phyloP scores from a whole-genome alignment of 768 basidiomycete genomes.

The Tulasnella sp. region DNA sequence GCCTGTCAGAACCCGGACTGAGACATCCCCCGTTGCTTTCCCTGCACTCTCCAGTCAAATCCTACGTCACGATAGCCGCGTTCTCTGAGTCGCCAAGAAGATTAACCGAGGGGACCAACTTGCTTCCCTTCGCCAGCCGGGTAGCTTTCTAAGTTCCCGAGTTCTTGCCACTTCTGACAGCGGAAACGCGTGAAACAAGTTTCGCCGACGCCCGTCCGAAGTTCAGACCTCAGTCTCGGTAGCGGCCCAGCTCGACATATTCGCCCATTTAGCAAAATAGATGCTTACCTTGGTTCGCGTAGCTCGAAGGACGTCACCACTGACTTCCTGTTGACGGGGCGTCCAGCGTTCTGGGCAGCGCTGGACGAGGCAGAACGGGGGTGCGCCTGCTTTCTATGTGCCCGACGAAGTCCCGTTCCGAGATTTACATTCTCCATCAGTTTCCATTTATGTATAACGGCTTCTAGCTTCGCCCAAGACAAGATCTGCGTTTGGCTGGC shows the following conservation, averaged over 20 bases:
- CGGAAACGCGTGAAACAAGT: background rate
- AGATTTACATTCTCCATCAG: background rate
- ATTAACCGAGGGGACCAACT: background rate
- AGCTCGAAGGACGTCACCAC: background rate
- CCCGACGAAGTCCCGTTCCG: constrained; percentile 1
- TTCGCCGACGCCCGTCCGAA: background rate
- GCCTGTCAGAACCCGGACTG: background rate
- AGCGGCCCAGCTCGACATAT: background rate
- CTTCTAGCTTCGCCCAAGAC: background rate
- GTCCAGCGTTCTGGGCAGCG: background rate
- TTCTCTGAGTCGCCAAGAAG: background rate
- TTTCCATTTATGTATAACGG: background rate
- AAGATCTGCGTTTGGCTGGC: background rate
- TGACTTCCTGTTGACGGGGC: background rate
- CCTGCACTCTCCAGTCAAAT: background rate
- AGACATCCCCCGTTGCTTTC: background rate
- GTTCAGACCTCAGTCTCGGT: background rate
- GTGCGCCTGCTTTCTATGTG: background rate
- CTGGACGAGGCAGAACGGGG: background rate
- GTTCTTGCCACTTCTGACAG: constrained; percentile 1
- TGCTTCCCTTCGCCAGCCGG: background rate
- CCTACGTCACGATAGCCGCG: background rate
- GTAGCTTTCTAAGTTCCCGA: background rate
- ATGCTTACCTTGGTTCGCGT: background rate
- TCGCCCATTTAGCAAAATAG: background rate